phyloP scores from a whole-genome alignment of 2,329 filamentous ascomycete genomes.

The Colletotrichum orbiculare region DNA sequence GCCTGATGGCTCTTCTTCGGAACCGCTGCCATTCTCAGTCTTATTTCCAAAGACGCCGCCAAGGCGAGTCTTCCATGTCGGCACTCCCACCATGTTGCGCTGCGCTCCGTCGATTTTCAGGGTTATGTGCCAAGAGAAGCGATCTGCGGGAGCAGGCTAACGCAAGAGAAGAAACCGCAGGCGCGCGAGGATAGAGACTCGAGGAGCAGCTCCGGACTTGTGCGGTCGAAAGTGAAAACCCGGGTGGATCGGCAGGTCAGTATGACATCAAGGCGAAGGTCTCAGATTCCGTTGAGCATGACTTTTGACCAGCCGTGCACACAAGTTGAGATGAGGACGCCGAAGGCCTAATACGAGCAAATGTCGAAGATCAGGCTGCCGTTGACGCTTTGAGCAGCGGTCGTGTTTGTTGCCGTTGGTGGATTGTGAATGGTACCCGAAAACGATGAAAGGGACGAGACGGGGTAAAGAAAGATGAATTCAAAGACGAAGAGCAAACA shows the following conservation, averaged over 20 bases:
- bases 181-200: not conserved
- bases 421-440: too few species aligned
- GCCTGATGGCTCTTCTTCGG: constrained; percentile 18
- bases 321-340: constrained; percentile 23
- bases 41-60: constrained; percentile 33
- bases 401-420: not conserved
- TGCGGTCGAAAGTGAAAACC: too few species aligned
- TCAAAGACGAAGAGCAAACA: too few species aligned
- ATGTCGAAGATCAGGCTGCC: too few species aligned
- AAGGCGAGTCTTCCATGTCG: constrained; percentile 32
- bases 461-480: not conserved
- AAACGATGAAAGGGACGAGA: not conserved
- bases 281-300: constrained; percentile 10
- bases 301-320: constrained; percentile 11
- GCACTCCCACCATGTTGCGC: constrained; percentile 17
- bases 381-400: too few species aligned
- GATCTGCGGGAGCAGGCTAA: not conserved
- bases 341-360: not conserved
- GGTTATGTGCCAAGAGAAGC: not conserved
- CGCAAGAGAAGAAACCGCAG: not conserved
- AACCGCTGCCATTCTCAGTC: constrained; percentile 2
- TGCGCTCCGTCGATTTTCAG: not conserved
- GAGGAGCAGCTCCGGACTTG: too few species aligned
- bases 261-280: not conserved
- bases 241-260: too few species aligned